Conservation (phyloP, 75 land plant genomes). For the Sequoiadendron giganteum region DNA sequence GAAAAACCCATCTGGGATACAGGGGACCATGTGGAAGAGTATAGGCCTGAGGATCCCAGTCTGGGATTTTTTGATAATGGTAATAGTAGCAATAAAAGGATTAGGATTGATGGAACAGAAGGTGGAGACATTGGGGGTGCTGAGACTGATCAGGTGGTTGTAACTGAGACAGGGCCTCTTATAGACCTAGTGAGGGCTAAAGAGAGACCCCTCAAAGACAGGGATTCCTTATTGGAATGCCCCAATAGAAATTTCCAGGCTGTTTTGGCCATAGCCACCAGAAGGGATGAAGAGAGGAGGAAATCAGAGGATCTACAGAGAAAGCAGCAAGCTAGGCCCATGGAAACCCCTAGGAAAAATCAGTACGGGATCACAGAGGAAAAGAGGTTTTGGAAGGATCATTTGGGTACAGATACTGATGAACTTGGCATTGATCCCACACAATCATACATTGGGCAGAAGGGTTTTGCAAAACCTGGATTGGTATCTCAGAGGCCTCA, state of each 20-base stretch:
- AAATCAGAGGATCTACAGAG: conserved; percentile 29
- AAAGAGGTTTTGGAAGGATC: conserved; percentile 46
- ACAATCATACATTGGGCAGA: conserved; percentile 25
- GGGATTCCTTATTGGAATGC: conserved; percentile 48
- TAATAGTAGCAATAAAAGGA: not conserved
- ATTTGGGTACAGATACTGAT: conserved; percentile 32
- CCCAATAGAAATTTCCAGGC: conserved; percentile 50
- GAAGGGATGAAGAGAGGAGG: conserved; percentile 35
- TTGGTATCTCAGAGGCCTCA: conserved; percentile 14
- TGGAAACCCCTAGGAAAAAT: conserved; percentile 10
- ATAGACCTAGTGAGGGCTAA: conserved; percentile 36
- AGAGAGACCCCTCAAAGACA: conserved; percentile 51
- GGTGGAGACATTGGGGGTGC: not conserved
- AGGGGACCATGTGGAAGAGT: conserved; percentile 20
- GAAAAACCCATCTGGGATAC: conserved; percentile 6
- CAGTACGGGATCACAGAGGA: conserved; percentile 21
- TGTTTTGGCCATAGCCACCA: conserved; percentile 20
- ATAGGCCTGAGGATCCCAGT: conserved; percentile 27
- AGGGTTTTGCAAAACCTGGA: conserved; percentile 27
- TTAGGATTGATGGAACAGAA: not conserved
- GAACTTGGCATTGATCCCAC: conserved; percentile 22
- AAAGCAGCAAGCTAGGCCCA: conserved; percentile 29
- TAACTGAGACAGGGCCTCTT: not conserved
- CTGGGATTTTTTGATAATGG: conserved; percentile 15
- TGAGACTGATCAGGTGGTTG: not conserved